Conservation (phyloP, 495 filamentous ascomycete species). For the Penicillium subrubescens region DNA sequence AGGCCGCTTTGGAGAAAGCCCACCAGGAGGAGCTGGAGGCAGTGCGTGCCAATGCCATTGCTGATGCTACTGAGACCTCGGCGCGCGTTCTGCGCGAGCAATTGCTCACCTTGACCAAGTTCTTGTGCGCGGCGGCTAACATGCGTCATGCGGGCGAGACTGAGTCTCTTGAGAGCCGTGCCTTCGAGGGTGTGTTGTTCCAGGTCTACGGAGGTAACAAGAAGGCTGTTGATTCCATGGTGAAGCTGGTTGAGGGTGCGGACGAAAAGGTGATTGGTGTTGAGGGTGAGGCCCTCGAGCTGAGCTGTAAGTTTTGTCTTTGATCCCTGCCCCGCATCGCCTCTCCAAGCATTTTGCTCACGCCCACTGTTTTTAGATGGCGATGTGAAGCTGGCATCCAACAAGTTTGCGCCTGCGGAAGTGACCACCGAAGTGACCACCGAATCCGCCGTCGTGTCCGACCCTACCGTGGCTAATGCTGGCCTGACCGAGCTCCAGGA, state of each 20-base stretch:
- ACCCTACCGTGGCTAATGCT: conserved; percentile 78
- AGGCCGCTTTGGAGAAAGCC: conserved; percentile 68
- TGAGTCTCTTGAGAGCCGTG: conserved; percentile 71
- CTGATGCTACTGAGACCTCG: conserved; percentile 60
- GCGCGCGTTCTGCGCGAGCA: conserved; percentile 54
- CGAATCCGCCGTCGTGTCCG: conserved; percentile 53
- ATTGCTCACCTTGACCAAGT: conserved; percentile 72
- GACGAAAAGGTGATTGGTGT: conserved; percentile 71
- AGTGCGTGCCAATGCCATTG: conserved; percentile 62
- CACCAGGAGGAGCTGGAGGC: conserved; percentile 73
- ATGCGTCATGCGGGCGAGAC: conserved; percentile 66
- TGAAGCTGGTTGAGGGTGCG: conserved; percentile 80
- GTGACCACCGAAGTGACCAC: conserved; percentile 27
- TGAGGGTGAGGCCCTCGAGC: conserved; percentile 61
- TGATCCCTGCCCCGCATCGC: neutral
- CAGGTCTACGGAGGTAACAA: conserved; percentile 86
- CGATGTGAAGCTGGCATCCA: conserved; percentile 63
- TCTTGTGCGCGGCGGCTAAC: conserved; percentile 75
- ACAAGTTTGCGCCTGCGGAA: conserved; percentile 37
- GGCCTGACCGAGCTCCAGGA: conserved; percentile 71
- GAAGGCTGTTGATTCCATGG: conserved; percentile 76
- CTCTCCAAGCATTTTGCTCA: neutral
- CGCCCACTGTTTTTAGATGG: conserved; percentile 48
- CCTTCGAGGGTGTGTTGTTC: conserved; percentile 87
- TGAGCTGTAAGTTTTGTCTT: conserved; percentile 67